These are phyloP conservation scores for Russula earlei DNA, from an alignment of 768 basidiomycete species.

Conservation along the genomic window DNA sequence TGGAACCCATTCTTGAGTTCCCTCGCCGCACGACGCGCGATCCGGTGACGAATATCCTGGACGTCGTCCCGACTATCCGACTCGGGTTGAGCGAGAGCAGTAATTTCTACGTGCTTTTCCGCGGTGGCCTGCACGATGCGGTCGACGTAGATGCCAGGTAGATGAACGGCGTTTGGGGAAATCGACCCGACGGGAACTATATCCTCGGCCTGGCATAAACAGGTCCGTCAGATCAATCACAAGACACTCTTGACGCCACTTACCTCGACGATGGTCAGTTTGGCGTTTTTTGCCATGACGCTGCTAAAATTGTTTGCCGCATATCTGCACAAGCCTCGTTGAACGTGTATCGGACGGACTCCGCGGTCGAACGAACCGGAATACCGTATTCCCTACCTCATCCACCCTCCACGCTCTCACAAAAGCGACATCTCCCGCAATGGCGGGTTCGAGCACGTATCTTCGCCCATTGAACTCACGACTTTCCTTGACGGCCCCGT, in stretches of 20 bases:
- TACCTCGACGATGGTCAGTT: conserved; percentile 84
- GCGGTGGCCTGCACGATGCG: conserved; percentile 73
- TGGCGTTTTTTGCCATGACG: conserved; percentile 85
- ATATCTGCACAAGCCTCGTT: conserved; percentile 39
- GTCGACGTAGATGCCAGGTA: conserved; percentile 83
- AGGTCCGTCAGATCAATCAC: neutral
- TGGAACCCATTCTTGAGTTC: conserved; percentile 84
- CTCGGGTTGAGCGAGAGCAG: conserved; percentile 48
- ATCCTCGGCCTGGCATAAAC: conserved; percentile 62
- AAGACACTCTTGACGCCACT: neutral
- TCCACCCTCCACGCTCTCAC: conserved; percentile 89
- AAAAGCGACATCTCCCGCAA: conserved; percentile 77
- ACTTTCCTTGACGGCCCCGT: conserved; percentile 67
- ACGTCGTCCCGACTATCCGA: conserved; percentile 42
- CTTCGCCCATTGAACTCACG: conserved; percentile 69
- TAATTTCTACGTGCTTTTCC: conserved; percentile 70
- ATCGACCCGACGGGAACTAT: conserved; percentile 79
- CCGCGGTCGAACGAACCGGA: conserved; percentile 44
- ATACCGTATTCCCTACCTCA: conserved; percentile 83
- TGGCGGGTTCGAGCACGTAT: conserved; percentile 74
- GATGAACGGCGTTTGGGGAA: conserved; percentile 72
- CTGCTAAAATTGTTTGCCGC: conserved; percentile 81
- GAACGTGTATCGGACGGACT: neutral
- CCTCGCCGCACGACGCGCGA: conserved; percentile 80
- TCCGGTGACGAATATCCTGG: conserved; percentile 53